Evolutionary conservation across 345 rosid genomes (phyloP), one percentile per base, ranked within the genome.

Genomic region (Murraya paniculata): DNA sequence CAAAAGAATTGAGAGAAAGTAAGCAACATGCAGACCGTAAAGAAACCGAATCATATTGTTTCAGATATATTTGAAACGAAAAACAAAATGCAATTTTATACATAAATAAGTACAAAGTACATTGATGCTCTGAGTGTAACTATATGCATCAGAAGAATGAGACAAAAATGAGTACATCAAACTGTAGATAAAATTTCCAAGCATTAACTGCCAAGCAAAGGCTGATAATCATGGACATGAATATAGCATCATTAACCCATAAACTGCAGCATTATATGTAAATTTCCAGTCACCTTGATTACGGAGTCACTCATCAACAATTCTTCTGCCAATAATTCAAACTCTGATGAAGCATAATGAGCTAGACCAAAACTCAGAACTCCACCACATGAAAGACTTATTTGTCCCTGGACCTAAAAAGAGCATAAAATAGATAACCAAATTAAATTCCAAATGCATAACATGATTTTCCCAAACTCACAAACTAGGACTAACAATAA

Each of bases 301-400:
- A 87, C 75, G 72, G 99, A 93, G 87, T 95, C 99, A 68, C 99
- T 95, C 99, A 95, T 95, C 75, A 95, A 84, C 78, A 95, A 86
- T 81, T 97, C 99, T 87, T 94, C 98, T 9, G 99, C 99, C 80
- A 94, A 85, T 78, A 97, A 73, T 84, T 97, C 99, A 84, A 97
- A 97, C 83, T 93, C 99, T 16, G 99, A 97, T 70, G 95, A 83
- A 75, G 94, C 97, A 81, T 88, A 93, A 85, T 92, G 98, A 77
- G 92, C 83, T 58, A 97, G 85, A 81, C 98, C 99, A 71, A 97
- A 97, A 86, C 98, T 94, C 89, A 94, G 84, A 45, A 90, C 85
- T 77, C 98, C 98, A 48, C 83, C 81, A 64, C 90, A 82, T 70
- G 91, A 79, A 74, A 94, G 84, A 81, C 98, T 95, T 77, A 97